Percentiles rank a stretch among this genome's conserved stretches.
phyloP scores from a whole-genome alignment of 2,329 filamentous ascomycete species.

The Coniochaeta pulveracea region DNA sequence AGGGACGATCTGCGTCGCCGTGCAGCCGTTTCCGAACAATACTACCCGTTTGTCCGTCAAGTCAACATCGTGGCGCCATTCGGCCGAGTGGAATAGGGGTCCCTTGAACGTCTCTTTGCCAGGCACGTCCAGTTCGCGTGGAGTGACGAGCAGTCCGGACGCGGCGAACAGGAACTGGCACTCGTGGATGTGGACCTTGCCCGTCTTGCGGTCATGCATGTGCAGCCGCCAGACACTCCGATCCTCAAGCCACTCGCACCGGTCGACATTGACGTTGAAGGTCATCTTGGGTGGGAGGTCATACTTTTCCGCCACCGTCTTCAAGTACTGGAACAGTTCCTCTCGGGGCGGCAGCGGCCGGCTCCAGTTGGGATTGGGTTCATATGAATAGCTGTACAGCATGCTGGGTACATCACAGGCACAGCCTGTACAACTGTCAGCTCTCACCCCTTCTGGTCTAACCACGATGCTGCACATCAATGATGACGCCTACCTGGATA shows the following conservation, averaged over 20 bases:
- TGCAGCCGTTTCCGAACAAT: constrained; percentile 24
- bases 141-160: constrained; percentile 21
- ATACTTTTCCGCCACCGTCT: constrained; percentile 35
- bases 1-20: constrained; percentile 23
- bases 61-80: constrained; percentile 16
- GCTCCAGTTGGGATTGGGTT: constrained; percentile 48
- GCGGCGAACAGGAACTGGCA: constrained; percentile 27
- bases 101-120: constrained; percentile 19
- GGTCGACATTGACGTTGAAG: constrained; percentile 24
- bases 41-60: constrained; percentile 18
- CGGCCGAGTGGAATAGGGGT: constrained; percentile 18
- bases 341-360: constrained; percentile 40
- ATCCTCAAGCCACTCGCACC: constrained; percentile 25
- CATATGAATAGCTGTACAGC: constrained; percentile 51
- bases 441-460: too few relatives aligned
- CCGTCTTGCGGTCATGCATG: constrained; percentile 14
- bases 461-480: too few relatives aligned
- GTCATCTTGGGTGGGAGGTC: constrained; percentile 24
- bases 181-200: constrained; percentile 19
- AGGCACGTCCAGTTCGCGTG: constrained; percentile 19
- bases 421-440: constrained; percentile 6
- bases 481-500: constrained; percentile 35
- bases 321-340: constrained; percentile 48
- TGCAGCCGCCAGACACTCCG: constrained; percentile 22
- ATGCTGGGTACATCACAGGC: constrained; percentile 48